Conservation (phyloP, 2,329 filamentous ascomycete species). For the Claviceps spartinae region DNA sequence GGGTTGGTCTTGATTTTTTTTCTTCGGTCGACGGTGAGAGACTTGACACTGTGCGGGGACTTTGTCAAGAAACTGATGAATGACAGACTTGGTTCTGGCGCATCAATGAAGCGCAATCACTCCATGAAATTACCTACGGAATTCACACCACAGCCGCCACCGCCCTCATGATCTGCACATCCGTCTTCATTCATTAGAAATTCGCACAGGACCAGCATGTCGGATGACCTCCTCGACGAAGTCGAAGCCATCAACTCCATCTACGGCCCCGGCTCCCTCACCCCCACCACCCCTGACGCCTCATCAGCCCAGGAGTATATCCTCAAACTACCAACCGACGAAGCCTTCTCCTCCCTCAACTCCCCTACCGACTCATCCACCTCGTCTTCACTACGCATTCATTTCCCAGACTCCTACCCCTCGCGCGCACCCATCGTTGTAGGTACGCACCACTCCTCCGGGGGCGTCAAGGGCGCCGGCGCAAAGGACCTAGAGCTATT, state of each 20-base stretch:
- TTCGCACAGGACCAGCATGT: slow-evolving; percentile 23
- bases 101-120: too few species aligned
- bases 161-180: too few species aligned
- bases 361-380: not conserved
- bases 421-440: slow-evolving; percentile 57
- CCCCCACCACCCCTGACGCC: not conserved
- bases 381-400: slow-evolving; percentile 41
- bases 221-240: slow-evolving; percentile 55
- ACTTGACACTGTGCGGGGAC: too few species aligned
- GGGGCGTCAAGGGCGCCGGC: slow-evolving; percentile 58
- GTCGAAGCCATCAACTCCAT: slow-evolving; percentile 75
- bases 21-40: too few species aligned
- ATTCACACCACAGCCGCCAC: too few species aligned
- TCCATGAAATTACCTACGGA: too few species aligned
- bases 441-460: slow-evolving; percentile 70
- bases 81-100: too few species aligned
- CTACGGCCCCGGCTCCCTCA: slow-evolving; percentile 36
- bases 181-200: too few species aligned
- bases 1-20: too few species aligned
- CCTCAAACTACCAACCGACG: slow-evolving; percentile 53
- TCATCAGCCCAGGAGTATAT: slow-evolving; percentile 41
- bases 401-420: slow-evolving; percentile 65
- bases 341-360: slow-evolving; percentile 7
- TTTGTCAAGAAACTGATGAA: too few species aligned
- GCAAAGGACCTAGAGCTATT: slow-evolving; percentile 57